Evolutionary conservation across 345 rosid species (phyloP), one percentile per base, ranked within the genome.

Genomic region (Euphorbia peplus): DNA sequence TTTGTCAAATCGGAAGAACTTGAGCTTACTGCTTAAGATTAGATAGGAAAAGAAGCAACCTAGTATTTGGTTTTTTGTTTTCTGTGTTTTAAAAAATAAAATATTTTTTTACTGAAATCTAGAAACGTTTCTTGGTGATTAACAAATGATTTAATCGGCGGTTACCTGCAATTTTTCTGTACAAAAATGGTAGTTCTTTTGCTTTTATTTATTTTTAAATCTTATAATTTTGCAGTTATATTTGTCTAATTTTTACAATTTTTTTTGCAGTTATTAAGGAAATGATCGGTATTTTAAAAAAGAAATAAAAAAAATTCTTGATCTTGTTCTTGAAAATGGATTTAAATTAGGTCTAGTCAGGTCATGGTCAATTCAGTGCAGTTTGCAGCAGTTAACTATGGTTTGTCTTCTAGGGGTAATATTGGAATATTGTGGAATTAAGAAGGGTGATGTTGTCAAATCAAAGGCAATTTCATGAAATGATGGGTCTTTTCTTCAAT

Each of bases 271-370:
- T 77, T 76, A 81, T 59, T 66, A 60, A 57, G 75, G 70, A 48
- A 21, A 72, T 48, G 92, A 95, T 90, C 88, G 86, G 80, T 85
- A 79, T 68, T 79, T n/a, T n/a, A n/a, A n/a, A n/a, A n/a, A n/a
- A n/a, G n/a, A n/a, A n/a, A n/a, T n/a, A n/a, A n/a, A n/a, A n/a
- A n/a, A n/a, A n/a, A n/a, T n/a, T 44, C 55, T 53, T 32, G 46
- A 47, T 47, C 30, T 72, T 71, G 54, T 72, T 44, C 56, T 71
- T 58, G 32, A 65, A 25, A 55, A 52, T 57, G 15, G 14, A 18
- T 51, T 37, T 25, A 35, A 25, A 32, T 48, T 66, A 15, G 29
- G 61, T 60, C 72, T 32, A 32, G 37, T 32, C 37, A 32, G 37
- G 8, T 29, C 15, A 44, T 1, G 37, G 8, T 29, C 15, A 44